Evolutionary conservation across 805 yeast species (phyloP), one percentile per base, ranked within the genome.

Genomic region (Candida odintsovae): DNA sequence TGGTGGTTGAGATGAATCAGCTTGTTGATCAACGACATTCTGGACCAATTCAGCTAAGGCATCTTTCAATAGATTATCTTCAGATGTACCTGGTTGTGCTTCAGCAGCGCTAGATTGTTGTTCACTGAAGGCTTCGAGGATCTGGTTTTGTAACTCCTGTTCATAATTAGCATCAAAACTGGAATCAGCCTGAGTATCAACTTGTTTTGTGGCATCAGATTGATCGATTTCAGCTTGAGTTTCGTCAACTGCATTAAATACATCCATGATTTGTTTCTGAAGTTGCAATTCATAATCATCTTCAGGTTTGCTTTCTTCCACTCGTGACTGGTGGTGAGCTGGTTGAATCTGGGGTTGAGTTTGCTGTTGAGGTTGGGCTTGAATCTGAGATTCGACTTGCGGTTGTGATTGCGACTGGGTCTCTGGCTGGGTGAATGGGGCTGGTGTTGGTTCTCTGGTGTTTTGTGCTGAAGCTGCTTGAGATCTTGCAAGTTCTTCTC

Each of bases 41-140:
- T 75, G 71, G 16, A 79, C 82, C 66, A 78, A 74, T 49, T 75
- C 77, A 3, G 77, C 80, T 33, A 80, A 56, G 0, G 82, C 83
- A 42, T 71, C 73, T 43, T 79, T 75, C 42, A 77, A 68, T 3
- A 70, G 74, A 47, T 69, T 70, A 22, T 51, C 53, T 2, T 33
- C 42, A 7, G 29, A 38, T 29, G 40, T 50, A 23, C 37, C 21
- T 2, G 19, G 31, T n/a, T 20, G 43, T n/a, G 33, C 45, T 25
- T 35, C 46, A n/a, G 7, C 41, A 15, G 51, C 59, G 28, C 54
- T 40, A 23, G 18, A 1, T 39, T 26, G 45, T 44, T 35, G 48
- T 43, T 54, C 38, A 38, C 38, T 19, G 29, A 52, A 50, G 2
- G 49, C 56, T 33, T 48, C 43, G 13, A 52, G 15, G 13, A 52